Percentiles rank a stretch among this genome's conserved stretches.
Conservation (phyloP, 768 basidiomycete species). For the Dendrothele bispora region DNA sequence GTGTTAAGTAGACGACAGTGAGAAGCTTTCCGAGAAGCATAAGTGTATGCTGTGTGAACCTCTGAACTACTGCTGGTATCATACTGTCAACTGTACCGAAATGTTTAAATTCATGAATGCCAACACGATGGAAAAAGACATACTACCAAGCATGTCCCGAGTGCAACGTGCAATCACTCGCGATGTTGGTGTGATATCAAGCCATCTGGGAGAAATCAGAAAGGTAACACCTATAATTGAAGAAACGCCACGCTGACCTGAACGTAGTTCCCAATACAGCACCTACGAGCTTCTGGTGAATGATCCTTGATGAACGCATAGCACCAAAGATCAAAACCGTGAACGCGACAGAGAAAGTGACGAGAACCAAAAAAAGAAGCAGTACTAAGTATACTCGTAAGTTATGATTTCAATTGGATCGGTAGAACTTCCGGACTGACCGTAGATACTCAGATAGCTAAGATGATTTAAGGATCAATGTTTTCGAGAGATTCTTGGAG, state of each 20-base stretch:
- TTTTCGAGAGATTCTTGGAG: too few species aligned
- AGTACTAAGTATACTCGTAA: background rate
- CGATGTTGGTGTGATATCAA: slow-evolving; percentile 18
- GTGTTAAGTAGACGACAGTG: slow-evolving; percentile 44
- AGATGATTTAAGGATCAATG: too few species aligned
- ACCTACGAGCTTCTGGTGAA: slow-evolving; percentile 36
- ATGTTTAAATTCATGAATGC: slow-evolving; percentile 1
- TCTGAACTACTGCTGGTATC: background rate
- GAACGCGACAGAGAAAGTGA: slow-evolving; percentile 1
- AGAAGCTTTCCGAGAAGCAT: slow-evolving; percentile 41
- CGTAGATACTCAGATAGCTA: too few species aligned
- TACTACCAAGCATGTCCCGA: slow-evolving; percentile 39
- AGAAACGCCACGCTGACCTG: slow-evolving; percentile 4
- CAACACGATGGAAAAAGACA: background rate
- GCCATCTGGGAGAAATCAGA: slow-evolving; percentile 20
- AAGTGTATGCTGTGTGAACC: slow-evolving; percentile 26
- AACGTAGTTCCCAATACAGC: slow-evolving; percentile 47
- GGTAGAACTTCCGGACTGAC: too few species aligned
- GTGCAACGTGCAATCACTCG: slow-evolving; percentile 50
- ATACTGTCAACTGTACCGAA: background rate
- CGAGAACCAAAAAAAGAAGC: background rate
- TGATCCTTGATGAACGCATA: slow-evolving; percentile 3
- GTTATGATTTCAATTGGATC: background rate
- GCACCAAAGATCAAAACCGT: slow-evolving; percentile 6
- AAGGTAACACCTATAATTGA: background rate